phyloP scores from a whole-genome alignment of 805 yeast genomes.

The Zygosaccharomyces gambellarensis region DNA sequence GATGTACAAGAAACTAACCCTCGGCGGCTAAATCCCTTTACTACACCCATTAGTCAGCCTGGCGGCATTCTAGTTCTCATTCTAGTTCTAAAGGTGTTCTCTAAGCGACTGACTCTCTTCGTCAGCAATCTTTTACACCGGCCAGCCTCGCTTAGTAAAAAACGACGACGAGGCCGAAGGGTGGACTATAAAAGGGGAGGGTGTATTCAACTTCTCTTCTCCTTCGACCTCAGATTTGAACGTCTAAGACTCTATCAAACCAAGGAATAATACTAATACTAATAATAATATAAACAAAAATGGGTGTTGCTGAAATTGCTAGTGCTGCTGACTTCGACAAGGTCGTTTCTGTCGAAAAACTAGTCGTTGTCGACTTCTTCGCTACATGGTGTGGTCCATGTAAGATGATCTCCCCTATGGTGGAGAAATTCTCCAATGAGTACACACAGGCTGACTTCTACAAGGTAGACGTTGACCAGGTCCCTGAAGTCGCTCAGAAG shows the following conservation, averaged over 20 bases:
- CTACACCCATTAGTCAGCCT: too few relatives aligned
- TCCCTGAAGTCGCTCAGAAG: slow-evolving; percentile 68
- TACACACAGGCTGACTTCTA: slow-evolving; percentile 67
- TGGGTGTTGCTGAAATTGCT: slow-evolving; percentile 52
- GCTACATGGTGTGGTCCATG: slow-evolving; percentile 99
- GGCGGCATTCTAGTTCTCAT: too few relatives aligned
- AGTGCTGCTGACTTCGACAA: slow-evolving; percentile 59
- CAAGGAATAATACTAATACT: background rate
- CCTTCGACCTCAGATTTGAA: too few relatives aligned
- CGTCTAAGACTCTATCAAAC: too few relatives aligned
- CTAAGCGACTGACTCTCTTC: background rate
- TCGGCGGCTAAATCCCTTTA: too few relatives aligned
- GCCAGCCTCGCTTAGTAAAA: slow-evolving; percentile 13
- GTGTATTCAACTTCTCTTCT: background rate
- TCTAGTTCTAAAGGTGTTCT: too few relatives aligned
- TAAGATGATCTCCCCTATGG: slow-evolving; percentile 91
- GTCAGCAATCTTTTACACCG: background rate
- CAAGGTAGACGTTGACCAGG: slow-evolving; percentile 89
- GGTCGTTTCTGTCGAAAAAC: slow-evolving; percentile 58
- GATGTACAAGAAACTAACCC: too few relatives aligned
- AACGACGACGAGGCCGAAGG: slow-evolving; percentile 6
- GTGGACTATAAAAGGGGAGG: slow-evolving; percentile 3
- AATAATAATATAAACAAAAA: slow-evolving; percentile 11
- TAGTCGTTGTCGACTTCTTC: slow-evolving; percentile 90
- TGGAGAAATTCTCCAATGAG: slow-evolving; percentile 68